phyloP scores from a whole-genome alignment of 768 basidiomycete genomes.

The Leccinum imitatum region DNA sequence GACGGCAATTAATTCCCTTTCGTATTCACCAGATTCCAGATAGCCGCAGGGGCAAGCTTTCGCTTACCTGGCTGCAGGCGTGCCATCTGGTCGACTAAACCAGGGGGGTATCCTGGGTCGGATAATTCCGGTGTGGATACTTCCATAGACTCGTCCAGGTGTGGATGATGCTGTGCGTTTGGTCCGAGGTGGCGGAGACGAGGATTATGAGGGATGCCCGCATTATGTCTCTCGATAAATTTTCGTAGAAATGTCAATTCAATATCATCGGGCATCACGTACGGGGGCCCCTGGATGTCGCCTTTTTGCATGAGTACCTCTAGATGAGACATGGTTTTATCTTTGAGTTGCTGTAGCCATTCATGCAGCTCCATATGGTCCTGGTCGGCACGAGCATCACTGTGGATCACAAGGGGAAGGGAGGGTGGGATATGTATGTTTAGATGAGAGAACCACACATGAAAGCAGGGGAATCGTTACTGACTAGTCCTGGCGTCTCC shows the following conservation, averaged over 20 bases:
- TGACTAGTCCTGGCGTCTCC: constrained; percentile 71
- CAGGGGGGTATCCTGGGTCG: constrained; percentile 32
- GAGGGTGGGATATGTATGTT: constrained; percentile 5
- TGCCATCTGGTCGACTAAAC: constrained; percentile 34
- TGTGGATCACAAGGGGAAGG: constrained; percentile 3
- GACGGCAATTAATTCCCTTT: background rate
- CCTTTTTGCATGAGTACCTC: constrained; percentile 87
- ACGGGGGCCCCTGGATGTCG: constrained; percentile 82
- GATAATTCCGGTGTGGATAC: constrained; percentile 35
- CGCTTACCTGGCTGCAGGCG: constrained; percentile 36
- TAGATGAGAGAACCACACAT: background rate
- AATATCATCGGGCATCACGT: constrained; percentile 75
- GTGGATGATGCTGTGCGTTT: constrained; percentile 27
- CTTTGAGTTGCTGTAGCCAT: constrained; percentile 84
- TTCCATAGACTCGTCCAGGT: constrained; percentile 36
- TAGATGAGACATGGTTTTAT: constrained; percentile 86
- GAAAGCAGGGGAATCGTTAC: constrained; percentile 9
- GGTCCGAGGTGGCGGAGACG: constrained; percentile 59
- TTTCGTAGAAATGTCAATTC: constrained; percentile 78
- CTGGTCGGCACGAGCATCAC: constrained; percentile 77
- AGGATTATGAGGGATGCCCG: constrained; percentile 78
- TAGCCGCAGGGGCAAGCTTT: background rate
- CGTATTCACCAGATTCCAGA: constrained; percentile 4
- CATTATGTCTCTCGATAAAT: constrained; percentile 77
- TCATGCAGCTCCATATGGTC: constrained; percentile 89